Evolutionary conservation across 2,329 filamentous ascomycete genomes (phyloP).

Genomic region (Elsinoe necatrix): DNA sequence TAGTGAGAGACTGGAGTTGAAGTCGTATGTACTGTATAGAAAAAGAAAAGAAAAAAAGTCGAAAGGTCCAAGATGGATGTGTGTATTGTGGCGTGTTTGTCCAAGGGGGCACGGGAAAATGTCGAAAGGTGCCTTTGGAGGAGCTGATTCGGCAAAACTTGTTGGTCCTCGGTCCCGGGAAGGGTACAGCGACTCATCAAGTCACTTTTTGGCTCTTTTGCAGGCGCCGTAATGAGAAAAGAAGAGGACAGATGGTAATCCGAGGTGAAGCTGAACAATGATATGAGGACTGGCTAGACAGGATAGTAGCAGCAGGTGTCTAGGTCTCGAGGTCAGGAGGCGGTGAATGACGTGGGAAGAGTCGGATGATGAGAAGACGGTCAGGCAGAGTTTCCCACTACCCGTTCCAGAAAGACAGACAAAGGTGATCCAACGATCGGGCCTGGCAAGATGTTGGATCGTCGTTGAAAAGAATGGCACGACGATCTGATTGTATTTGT

Average conservation of each 20-base stretch:
- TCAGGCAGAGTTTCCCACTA: slow-evolving; percentile 5
- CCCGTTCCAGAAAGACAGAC: slow-evolving; percentile 13
- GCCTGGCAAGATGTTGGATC: neutral
- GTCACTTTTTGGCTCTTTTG: neutral
- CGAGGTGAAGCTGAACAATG: neutral
- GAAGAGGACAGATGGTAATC: neutral
- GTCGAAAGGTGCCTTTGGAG: neutral
- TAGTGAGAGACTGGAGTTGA: slow-evolving; percentile 13
- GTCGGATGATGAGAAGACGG: slow-evolving; percentile 13
- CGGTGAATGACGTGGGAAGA: slow-evolving; percentile 14
- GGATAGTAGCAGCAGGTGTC: neutral
- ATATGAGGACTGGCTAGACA: neutral
- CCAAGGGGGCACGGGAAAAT: neutral
- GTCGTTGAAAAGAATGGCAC: neutral
- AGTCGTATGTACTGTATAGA: neutral
- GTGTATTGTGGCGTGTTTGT: neutral
- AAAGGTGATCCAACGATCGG: neutral
- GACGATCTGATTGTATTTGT: neutral
- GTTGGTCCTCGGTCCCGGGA: neutral
- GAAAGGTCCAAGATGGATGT: neutral
- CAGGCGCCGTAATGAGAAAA: slow-evolving; percentile 6
- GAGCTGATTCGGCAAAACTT: slow-evolving; percentile 9
- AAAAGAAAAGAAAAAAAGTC: neutral
- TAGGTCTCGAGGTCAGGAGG: slow-evolving; percentile 10
- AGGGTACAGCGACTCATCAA: neutral